Evolutionary conservation across 441 rosid genomes (phyloP), one percentile per base, ranked within the genome.

Genomic region (Pelargonium fulgidum): DNA sequence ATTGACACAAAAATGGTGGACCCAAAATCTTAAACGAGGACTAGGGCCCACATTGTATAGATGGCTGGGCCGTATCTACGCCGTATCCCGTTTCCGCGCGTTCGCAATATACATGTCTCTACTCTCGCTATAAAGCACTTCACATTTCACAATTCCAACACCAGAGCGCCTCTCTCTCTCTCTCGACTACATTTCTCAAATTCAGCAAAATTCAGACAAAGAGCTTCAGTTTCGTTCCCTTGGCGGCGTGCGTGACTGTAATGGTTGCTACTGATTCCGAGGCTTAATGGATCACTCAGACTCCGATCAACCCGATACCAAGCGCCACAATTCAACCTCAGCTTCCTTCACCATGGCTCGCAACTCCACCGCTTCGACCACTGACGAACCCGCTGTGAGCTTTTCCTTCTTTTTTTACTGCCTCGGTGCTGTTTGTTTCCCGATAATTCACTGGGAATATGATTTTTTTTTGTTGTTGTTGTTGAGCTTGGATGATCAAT

Each of bases 251-350:
- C 48, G 12, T 44, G 2, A 62, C 65, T 39, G 67, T 64, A 6
- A 63, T 63, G 66, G 66, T 33, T 17, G 66, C 11, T 14, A 3
- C 24, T 62, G 44, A 13, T 64, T 11, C 67, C 2, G 50, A 41
- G 48, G 48, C 26, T n/a, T 39, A 9, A 90, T 87, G 97, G 97
- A 89, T 72, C 83, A 78, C 67, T 64, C 80, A 4, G 95, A 87
- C 66, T 70, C 85, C 7, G 90, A 83, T 19, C 93, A 86, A 73
- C 87, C 93, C 74, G 87, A 84, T 75, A 85, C 84, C 84, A 91
- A 85, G 84, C 85, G 84, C 76, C 90, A 83, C 74, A 91, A 82
- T 76, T n/a, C 86, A 56, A 80, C 76, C 65, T 83, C 85, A 10
- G 76, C 71, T 12, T 80, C 85, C 48, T 78, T 86, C 14, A 69